Base-by-base conservation (phyloP, 78 protist species). In the Tieghemostelium lacteum region DNA sequence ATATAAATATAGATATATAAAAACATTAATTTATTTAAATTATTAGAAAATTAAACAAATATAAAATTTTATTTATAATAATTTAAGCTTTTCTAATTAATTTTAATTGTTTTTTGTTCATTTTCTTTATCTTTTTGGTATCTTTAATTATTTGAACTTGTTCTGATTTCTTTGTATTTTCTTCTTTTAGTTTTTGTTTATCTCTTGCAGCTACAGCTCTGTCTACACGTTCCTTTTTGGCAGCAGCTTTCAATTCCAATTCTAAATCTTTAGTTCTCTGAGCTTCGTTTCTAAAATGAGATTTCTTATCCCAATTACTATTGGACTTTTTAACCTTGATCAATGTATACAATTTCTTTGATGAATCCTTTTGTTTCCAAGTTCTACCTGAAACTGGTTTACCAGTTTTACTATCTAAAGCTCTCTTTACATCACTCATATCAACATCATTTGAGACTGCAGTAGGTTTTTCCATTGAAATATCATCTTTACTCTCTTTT, bases 361-460 rank as follows among this genome's bases (percentile, higher is more conserved):
- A 66, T 39, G 70, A 54, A n/a, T n/a, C n/a, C n/a, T 45, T 45
- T 67, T n/a, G 14, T 60, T 83, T 83, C 89, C 89, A 83, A 31
- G 64, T 65, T 83, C 89, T 83, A 58, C 89, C 89, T 31, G 89
- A 83, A 2, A 83, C 89, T 66, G 89, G 89, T 58, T 83, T 83
- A 24, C 89, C 89, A 49, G 6, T 7, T 19, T 14, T n/a, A 16
- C 6, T 14, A 29, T 8, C 2, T 3, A 70, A 29, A 28, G 42
- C 26, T 70, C 76, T 70, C 37, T 50, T 70, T n/a, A n/a, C n/a
- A n/a, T n/a, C n/a, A n/a, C n/a, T n/a, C 33, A 34, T 24, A 39
- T 66, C 36, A 24, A 20, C n/a, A 33, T 34, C 73, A 0, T 24
- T 66, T 24, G 52, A 39, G 1, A 42, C 37, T 3, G 72, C 34